phyloP scores from a whole-genome alignment of 345 rosid species.

The Populus ilicifolia region DNA sequence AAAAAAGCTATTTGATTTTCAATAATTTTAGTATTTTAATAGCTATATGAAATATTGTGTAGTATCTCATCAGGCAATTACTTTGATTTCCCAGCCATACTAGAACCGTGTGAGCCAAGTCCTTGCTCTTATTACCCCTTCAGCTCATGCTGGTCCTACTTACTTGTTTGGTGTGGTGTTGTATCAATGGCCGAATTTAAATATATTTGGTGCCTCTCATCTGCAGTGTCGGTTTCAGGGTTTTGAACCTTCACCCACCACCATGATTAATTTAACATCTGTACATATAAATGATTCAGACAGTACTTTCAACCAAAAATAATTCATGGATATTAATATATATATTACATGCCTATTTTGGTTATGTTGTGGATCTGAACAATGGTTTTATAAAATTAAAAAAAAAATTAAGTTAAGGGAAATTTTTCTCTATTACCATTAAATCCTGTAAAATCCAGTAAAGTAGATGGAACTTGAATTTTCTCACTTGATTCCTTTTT shows the following conservation, averaged over 20 bases:
- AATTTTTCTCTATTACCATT: too few relatives aligned
- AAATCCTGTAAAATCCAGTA: too few relatives aligned
- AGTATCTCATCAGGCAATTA: too few relatives aligned
- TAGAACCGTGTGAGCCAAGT: neutral
- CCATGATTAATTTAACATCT: neutral
- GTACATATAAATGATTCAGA: neutral
- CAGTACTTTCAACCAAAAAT: neutral
- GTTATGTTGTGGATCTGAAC: too few relatives aligned
- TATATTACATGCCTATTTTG: too few relatives aligned
- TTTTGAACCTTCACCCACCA: slow-evolving; percentile 16
- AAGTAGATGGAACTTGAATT: too few relatives aligned
- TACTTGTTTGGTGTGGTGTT: slow-evolving; percentile 13
- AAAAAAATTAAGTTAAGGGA: too few relatives aligned
- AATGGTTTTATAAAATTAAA: too few relatives aligned
- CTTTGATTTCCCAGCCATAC: too few relatives aligned
- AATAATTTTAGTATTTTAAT: neutral
- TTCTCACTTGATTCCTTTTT: too few relatives aligned
- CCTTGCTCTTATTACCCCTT: neutral
- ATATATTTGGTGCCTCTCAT: neutral
- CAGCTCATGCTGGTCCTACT: neutral
- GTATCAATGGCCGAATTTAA: neutral
- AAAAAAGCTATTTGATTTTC: neutral
- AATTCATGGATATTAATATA: neutral
- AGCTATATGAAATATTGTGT: too few relatives aligned
- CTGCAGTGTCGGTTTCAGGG: neutral